These are phyloP conservation scores for Saposhnikovia divaricata DNA, from an alignment of 129 eudicot species.

Conservation along the genomic window DNA sequence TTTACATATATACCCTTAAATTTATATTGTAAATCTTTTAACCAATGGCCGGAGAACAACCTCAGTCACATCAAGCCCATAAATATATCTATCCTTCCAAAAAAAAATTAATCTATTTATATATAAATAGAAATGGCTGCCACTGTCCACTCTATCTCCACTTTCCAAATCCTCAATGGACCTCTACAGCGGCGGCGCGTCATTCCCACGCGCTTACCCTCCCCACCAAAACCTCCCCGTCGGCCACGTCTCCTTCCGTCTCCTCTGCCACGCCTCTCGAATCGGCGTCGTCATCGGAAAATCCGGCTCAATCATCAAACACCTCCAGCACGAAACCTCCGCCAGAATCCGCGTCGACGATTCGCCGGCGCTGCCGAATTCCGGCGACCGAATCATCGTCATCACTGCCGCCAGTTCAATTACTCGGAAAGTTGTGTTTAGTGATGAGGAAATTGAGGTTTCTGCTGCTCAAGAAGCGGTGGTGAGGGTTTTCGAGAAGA, in stretches of 20 bases:
- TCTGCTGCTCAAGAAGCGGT: conserved; percentile 71
- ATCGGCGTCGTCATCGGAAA: conserved; percentile 71
- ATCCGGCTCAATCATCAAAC: conserved; percentile 48
- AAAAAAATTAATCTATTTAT: too few relatives aligned
- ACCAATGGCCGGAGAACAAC: too few relatives aligned
- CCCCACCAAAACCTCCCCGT: not conserved
- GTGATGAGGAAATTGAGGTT: conserved; percentile 28
- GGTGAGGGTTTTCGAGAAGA: conserved; percentile 72
- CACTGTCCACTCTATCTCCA: not conserved
- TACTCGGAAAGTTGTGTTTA: conserved; percentile 15
- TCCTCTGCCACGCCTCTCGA: conserved; percentile 65
- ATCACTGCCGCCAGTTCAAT: conserved; percentile 22
- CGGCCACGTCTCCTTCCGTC: conserved; percentile 38
- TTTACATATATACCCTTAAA: too few relatives aligned
- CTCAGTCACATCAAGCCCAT: too few relatives aligned
- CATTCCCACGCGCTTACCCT: conserved; percentile 16
- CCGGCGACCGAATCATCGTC: conserved; percentile 40
- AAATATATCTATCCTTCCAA: too few relatives aligned
- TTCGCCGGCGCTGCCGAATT: conserved; percentile 17
- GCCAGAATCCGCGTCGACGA: conserved; percentile 52
- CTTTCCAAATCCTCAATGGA: not conserved
- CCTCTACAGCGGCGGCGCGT: conserved; percentile 20
- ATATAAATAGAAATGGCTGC: not conserved
- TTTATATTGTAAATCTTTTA: too few relatives aligned
- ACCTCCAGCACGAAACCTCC: conserved; percentile 45